phyloP scores from a whole-genome alignment of 2,329 filamentous ascomycete genomes.

The Fusarium mexicanum region DNA sequence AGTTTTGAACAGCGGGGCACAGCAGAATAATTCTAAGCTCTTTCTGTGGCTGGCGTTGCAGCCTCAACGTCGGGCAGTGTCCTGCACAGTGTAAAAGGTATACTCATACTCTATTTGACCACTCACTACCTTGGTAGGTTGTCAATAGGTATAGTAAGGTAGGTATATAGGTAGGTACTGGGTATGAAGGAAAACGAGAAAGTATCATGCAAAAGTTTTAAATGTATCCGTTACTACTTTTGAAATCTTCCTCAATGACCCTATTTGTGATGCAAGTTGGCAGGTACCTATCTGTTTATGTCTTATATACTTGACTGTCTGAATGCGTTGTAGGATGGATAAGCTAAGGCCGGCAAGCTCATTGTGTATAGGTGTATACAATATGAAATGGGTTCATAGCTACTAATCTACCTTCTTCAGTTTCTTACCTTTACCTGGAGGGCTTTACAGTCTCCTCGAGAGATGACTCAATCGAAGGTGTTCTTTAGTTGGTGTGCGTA shows the following conservation, averaged over 20 bases:
- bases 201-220: neutral
- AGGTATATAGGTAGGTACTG: neutral
- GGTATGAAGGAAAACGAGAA: neutral
- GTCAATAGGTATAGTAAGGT: too few relatives aligned
- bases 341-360: neutral
- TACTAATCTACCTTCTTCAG: neutral
- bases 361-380: neutral
- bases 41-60: conserved; percentile 32
- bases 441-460: neutral
- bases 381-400: neutral
- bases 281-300: neutral
- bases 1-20: conserved; percentile 45
- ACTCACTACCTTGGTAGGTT: neutral
- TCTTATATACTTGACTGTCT: neutral
- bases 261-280: neutral
- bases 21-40: conserved; percentile 20
- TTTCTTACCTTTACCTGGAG: neutral
- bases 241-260: neutral
- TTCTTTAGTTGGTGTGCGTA: neutral
- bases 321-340: neutral
- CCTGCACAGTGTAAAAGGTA: neutral
- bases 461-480: neutral
- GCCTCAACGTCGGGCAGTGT: conserved; percentile 20
- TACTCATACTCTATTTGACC: neutral
- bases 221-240: neutral